Evolutionary conservation across 306 rosid species (phyloP).

Genomic region (Castanospermum australe): DNA sequence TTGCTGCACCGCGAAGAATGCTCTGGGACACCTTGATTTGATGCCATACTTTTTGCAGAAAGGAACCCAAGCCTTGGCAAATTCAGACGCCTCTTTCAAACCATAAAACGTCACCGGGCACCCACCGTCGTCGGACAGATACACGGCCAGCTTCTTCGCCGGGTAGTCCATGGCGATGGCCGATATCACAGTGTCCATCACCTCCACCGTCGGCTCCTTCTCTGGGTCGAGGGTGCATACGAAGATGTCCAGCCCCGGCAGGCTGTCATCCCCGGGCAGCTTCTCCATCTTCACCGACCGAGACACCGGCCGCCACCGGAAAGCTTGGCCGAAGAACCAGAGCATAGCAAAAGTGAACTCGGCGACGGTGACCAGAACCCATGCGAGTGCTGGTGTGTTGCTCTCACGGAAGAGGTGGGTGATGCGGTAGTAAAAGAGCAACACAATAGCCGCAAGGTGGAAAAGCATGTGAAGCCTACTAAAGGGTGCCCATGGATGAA

Average conservation of each 20-base stretch:
- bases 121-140: conserved; percentile 50
- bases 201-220: conserved; percentile 43
- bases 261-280: neutral
- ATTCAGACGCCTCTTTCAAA: conserved; percentile 30
- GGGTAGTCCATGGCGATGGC: conserved; percentile 48
- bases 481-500: conserved; percentile 23
- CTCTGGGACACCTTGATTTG: conserved; percentile 38
- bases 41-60: conserved; percentile 43
- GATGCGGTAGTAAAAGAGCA: conserved; percentile 30
- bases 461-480: conserved; percentile 18
- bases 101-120: conserved; percentile 27
- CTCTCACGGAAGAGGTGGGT: neutral
- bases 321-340: conserved; percentile 38
- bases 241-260: conserved; percentile 48
- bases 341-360: conserved; percentile 3
- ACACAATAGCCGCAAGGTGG: neutral
- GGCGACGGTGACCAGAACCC: conserved; percentile 20
- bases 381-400: neutral
- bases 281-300: conserved; percentile 3
- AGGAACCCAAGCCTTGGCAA: conserved; percentile 46
- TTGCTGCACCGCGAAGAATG: conserved; percentile 35
- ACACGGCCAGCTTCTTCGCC: conserved; percentile 38
- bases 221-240: conserved; percentile 47
- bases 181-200: conserved; percentile 44
- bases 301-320: conserved; percentile 37